Base-by-base conservation (phyloP, 331 rosid genomes). In the Saraca asoca region DNA sequence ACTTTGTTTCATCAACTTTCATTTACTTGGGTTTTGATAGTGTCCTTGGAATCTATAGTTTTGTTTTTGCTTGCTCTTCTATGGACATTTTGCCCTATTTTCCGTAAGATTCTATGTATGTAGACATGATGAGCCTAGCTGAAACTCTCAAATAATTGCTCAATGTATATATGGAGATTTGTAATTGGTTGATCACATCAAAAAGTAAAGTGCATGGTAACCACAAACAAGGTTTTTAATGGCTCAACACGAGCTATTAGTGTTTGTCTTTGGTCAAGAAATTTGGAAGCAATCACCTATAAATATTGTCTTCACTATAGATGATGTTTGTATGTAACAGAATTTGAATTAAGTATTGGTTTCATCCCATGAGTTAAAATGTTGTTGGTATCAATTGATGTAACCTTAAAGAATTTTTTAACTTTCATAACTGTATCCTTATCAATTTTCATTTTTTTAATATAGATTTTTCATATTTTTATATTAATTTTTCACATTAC, bases 41-140 rank as follows among this genome's bases (percentile, higher is more conserved):
- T 57, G 66, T 5, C 9, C 31, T 51, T 50, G 56, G 78, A 72
- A 58, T 64, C 70, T 63, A 31, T 8, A 64, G 31, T 24, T 24
- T 24, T 74, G 68, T 51, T 57, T 59, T 66, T 24, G 50, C 70
- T 46, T 33, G 29, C 62, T 64, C 49, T 31, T 72, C 71, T 51
- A 34, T 58, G 39, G 24, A 53, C 48, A 75, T 58, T 61, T 60
- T 24, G 31, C 17, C 48, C 48, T 13, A 55, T 59, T 50, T 70
- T 60, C 72, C 68, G 56, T 9, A 45, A 70, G 50, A 41, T 20
- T 68, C 65, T 50, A 11, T 42, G 7, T 15, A 3, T 50, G 31
- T 24, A 24, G 3, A 3, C 31, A 24, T 24, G 31, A 44, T 44
- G 50, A 13, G 50, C n/a, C 61, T 41, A 61, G 31, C 31, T 24